Evolutionary conservation across 2,329 filamentous ascomycete genomes (phyloP), one percentile per base, ranked within the genome.

Genomic region (Cadophora sp.): DNA sequence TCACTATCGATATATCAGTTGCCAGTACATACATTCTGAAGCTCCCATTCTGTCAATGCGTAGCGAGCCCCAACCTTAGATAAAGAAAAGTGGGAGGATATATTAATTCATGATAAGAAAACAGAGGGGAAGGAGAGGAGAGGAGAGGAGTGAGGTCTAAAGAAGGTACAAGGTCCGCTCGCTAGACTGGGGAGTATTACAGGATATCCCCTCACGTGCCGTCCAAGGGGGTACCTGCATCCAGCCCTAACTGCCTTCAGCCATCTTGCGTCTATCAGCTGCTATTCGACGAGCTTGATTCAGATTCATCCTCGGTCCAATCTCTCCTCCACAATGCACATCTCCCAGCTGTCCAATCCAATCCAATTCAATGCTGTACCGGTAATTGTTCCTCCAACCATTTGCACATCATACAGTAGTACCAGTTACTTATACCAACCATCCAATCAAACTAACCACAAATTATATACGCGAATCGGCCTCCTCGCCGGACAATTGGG

Each of bases 401-500:
- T 6, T n/a, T n/a, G n/a, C 27, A 3, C 27, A 30, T 30, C n/a
- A 30, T 30, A 30, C 27, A 30, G 6, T 4, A 30, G 27, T 30
- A 6, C 1, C n/a, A n/a, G n/a, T n/a, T n/a, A n/a, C n/a, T n/a
- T n/a, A n/a, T n/a, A n/a, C n/a, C 27, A 30, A 30, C 6, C 27
- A 30, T 3, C 27, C 27, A 30, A 30, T 30, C 27, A 30, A n/a
- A n/a, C n/a, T n/a, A n/a, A n/a, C 6, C 27, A 30, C n/a, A 1
- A 45, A 45, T 16, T 16, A 18, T 20, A 18, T 13, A 22, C 20
- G 20, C 51, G 30, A 59, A 27, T 58, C 51, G 62, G 41, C 41
- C 41, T 47, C 30, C 55, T 20, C 53, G 39, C 55, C 41, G 62
- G 53, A 53, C 43, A 55, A 64, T 60, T 64, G 66, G 63, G 51